Conservation (phyloP, 1,284 basidiomycete genomes). For the Papiliotrema flavescens region DNA sequence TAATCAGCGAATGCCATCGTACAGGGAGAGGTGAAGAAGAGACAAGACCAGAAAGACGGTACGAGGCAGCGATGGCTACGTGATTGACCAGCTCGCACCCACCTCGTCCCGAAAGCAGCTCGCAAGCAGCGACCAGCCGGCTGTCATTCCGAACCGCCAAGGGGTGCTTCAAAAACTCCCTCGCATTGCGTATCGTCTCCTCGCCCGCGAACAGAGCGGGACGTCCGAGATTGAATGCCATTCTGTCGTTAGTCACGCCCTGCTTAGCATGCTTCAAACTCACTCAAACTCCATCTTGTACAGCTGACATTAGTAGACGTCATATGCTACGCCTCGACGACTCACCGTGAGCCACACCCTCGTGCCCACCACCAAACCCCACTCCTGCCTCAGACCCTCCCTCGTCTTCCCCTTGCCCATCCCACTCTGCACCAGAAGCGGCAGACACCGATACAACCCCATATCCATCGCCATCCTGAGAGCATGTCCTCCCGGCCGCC, state of each 20-base stretch:
- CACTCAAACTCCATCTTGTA: slow-evolving; percentile 75
- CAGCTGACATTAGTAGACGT: slow-evolving; percentile 43
- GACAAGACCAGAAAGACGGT: too few relatives aligned
- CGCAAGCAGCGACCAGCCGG: slow-evolving; percentile 77
- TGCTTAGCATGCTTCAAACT: not conserved
- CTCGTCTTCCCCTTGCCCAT: slow-evolving; percentile 59
- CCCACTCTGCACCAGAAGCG: slow-evolving; percentile 67
- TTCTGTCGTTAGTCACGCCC: slow-evolving; percentile 6
- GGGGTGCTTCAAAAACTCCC: slow-evolving; percentile 73
- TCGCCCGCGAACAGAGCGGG: slow-evolving; percentile 83
- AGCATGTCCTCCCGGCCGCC: slow-evolving; percentile 58
- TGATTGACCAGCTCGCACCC: too few relatives aligned
- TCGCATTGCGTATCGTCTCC: slow-evolving; percentile 73
- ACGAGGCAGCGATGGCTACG: too few relatives aligned
- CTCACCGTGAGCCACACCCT: slow-evolving; percentile 73
- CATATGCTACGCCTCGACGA: too few relatives aligned
- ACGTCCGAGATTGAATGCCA: slow-evolving; percentile 59
- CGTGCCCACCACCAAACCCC: slow-evolving; percentile 69
- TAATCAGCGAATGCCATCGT: slow-evolving; percentile 4
- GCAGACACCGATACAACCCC: slow-evolving; percentile 83
- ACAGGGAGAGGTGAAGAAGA: not conserved
- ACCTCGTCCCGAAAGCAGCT: slow-evolving; percentile 38
- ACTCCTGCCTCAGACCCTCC: slow-evolving; percentile 60
- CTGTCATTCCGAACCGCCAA: slow-evolving; percentile 83
- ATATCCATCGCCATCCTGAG: slow-evolving; percentile 85